Evolutionary conservation across 768 basidiomycete species (phyloP).

Genomic region (Mycena pura): DNA sequence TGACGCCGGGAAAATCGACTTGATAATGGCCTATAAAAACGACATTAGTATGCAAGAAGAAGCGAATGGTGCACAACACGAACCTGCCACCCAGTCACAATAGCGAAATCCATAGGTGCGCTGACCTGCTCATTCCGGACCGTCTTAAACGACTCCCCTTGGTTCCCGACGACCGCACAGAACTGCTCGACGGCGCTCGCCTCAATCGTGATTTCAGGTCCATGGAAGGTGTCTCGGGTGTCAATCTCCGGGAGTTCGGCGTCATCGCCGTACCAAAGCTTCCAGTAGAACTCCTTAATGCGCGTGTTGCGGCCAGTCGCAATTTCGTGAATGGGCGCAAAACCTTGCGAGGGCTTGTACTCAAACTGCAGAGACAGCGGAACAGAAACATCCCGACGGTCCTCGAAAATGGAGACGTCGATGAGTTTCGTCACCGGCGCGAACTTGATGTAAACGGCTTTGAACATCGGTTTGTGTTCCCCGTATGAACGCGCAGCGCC

Average conservation of each 20-base stretch:
- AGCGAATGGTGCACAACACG: constrained; percentile 33
- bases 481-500: constrained; percentile 86
- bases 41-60: constrained; percentile 8
- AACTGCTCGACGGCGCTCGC: constrained; percentile 83
- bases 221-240: constrained; percentile 82
- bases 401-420: constrained; percentile 80
- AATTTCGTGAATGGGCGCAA: constrained; percentile 92
- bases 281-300: constrained; percentile 99
- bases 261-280: constrained; percentile 94
- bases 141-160: constrained; percentile 88
- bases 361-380: constrained; percentile 83
- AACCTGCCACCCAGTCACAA: constrained; percentile 98
- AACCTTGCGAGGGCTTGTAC: constrained; percentile 89
- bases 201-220: constrained; percentile 85
- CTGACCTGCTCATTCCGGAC: constrained; percentile 71
- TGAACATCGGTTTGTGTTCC: constrained; percentile 74
- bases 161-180: constrained; percentile 92
- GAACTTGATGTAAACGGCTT: constrained; percentile 80
- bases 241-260: constrained; percentile 78
- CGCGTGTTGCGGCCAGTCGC: constrained; percentile 81
- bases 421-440: constrained; percentile 61
- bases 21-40: constrained; percentile 89
- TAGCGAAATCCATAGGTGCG: constrained; percentile 99
- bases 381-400: constrained; percentile 75
- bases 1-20: constrained; percentile 89